phyloP scores from a whole-genome alignment of 2,329 filamentous ascomycete genomes.

The Colletotrichum falcatum region DNA sequence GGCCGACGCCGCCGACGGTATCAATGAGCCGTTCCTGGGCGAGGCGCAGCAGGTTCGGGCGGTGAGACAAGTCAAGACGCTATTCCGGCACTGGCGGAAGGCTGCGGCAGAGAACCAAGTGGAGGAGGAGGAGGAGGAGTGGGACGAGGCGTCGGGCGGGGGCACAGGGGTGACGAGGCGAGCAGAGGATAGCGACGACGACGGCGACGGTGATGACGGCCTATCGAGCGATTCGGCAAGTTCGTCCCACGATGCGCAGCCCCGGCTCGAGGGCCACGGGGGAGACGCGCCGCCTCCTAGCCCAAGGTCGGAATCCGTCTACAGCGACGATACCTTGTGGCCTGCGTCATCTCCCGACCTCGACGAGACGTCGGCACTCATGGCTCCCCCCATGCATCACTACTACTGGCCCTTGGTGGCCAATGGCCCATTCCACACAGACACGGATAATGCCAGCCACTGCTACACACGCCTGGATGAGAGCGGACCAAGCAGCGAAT shows the following conservation, averaged over 20 bases:
- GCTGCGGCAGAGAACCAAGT: neutral
- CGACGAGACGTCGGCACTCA: neutral
- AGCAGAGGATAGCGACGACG: neutral
- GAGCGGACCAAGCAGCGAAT: neutral
- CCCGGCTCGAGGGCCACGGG: neutral
- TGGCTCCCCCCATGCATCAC: neutral
- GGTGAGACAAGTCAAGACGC: neutral
- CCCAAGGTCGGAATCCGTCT: neutral
- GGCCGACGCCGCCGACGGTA: neutral
- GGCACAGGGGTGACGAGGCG: neutral
- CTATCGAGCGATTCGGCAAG: too few relatives aligned
- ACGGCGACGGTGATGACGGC: neutral
- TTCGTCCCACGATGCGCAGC: neutral
- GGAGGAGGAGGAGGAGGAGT: neutral
- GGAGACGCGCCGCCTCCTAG: neutral
- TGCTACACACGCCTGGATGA: too few relatives aligned
- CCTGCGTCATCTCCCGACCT: neutral
- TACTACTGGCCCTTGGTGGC: too few relatives aligned
- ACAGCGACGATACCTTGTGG: neutral
- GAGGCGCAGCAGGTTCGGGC: constrained; percentile 14
- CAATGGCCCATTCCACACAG: neutral
- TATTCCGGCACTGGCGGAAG: constrained; percentile 16
- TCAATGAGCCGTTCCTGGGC: constrained; percentile 1
- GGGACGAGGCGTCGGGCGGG: neutral
- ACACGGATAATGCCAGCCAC: neutral